These are phyloP conservation scores for Fusarium lyarnte DNA, from an alignment of 2,329 filamentous ascomycete genomes.

Conservation along the genomic window DNA sequence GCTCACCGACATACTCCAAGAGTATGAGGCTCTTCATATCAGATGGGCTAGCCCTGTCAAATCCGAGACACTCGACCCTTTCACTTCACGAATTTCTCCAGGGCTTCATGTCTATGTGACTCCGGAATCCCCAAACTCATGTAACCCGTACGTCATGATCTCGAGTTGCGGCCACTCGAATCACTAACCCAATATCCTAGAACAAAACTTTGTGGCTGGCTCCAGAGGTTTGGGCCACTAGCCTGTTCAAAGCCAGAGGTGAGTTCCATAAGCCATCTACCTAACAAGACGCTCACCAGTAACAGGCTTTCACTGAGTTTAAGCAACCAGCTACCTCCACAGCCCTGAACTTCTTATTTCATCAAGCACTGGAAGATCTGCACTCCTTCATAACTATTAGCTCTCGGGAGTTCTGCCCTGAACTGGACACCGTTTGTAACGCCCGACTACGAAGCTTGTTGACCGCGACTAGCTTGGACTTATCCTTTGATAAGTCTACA, in stretches of 20 bases:
- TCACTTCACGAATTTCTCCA: conserved; percentile 78
- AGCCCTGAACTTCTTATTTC: conserved; percentile 73
- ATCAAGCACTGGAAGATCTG: conserved; percentile 70
- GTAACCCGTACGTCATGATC: conserved; percentile 41
- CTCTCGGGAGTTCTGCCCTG: conserved; percentile 61
- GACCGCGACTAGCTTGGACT: conserved; percentile 73
- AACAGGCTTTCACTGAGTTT: conserved; percentile 69
- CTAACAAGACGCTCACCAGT: conserved; percentile 10
- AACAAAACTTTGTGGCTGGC: conserved; percentile 63
- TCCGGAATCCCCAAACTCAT: conserved; percentile 50
- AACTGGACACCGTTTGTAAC: conserved; percentile 59
- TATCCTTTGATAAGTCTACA: conserved; percentile 78
- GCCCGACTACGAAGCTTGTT: conserved; percentile 55
- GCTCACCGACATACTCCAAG: conserved; percentile 68
- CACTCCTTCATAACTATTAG: conserved; percentile 63
- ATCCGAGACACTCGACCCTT: conserved; percentile 72
- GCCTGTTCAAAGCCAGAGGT: conserved; percentile 59
- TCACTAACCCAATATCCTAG: conserved; percentile 44
- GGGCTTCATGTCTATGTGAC: conserved; percentile 86
- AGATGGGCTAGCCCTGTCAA: conserved; percentile 74
- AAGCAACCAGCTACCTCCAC: conserved; percentile 45
- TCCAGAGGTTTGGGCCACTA: conserved; percentile 67
- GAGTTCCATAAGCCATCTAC: neutral
- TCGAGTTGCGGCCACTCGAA: neutral
- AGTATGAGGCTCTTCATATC: conserved; percentile 78